Evolutionary conservation across 2,329 filamentous ascomycete species (phyloP).

Genomic region (Helotiales sp.): DNA sequence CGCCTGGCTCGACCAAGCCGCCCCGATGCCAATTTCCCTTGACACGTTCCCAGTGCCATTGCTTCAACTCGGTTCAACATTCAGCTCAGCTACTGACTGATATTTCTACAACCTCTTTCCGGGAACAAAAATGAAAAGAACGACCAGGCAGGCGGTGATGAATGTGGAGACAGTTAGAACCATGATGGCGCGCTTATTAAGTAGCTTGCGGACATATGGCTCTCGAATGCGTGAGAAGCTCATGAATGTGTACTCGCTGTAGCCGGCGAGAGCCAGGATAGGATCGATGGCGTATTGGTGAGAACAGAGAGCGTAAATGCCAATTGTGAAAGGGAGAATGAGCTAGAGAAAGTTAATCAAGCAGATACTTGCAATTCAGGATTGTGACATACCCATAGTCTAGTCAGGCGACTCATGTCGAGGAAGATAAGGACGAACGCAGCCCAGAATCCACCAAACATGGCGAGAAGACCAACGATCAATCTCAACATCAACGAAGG

Average conservation of each 20-base stretch:
- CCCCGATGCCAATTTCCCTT: background rate
- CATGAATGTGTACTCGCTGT: constrained; percentile 96
- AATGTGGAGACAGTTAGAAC: constrained; percentile 77
- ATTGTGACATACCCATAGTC: constrained; percentile 76
- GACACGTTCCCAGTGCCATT: background rate
- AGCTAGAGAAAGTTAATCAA: constrained; percentile 51
- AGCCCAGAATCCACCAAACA: constrained; percentile 94
- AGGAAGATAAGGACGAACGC: constrained; percentile 94
- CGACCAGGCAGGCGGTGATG: constrained; percentile 79
- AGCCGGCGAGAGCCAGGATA: constrained; percentile 83
- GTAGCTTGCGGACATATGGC: constrained; percentile 84
- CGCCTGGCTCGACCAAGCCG: constrained; percentile 8
- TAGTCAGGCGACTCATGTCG: constrained; percentile 71
- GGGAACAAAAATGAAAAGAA: constrained; percentile 93
- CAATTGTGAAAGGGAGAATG: constrained; percentile 90
- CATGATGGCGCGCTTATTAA: constrained; percentile 82
- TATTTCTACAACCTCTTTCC: constrained; percentile 72
- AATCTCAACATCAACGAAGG: constrained; percentile 85
- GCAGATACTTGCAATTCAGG: background rate
- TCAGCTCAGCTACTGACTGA: background rate
- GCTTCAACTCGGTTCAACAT: background rate
- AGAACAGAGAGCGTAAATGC: constrained; percentile 84
- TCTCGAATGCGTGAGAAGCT: constrained; percentile 87
- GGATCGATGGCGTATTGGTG: constrained; percentile 98
- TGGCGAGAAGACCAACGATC: constrained; percentile 80